Base-by-base conservation (phyloP, 2,329 filamentous ascomycete genomes). In the Penicillium sp. region DNA sequence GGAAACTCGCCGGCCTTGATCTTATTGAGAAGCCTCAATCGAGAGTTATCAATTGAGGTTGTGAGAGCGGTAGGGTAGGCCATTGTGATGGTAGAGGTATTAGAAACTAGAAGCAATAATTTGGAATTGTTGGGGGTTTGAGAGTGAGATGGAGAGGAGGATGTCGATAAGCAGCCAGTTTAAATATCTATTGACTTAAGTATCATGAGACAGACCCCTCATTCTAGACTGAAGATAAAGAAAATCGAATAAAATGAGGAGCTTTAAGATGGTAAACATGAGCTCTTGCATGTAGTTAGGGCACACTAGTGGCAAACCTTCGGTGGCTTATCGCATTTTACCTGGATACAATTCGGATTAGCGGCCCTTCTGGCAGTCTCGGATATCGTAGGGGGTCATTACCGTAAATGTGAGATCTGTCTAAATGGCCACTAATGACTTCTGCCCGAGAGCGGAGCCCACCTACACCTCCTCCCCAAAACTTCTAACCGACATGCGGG, bases 11-110 rank as follows among this genome's bases (percentile, higher is more conserved):
- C 70, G 14, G 69, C 61, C 53, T 66, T 71, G 60, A 80, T 64
- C 37, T 74, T 75, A 55, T 80, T 80, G 56, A 80, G 72, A 3
- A 80, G 64, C 50, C 73, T 69, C 52, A 79, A 62, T 9, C 74
- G 73, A 57, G 76, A 70, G 61, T 80, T 80, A 16, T 73, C 47
- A 42, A 76, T 66, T 16, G 54, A 57, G 13, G 72, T 76, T 11
- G 69, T 66, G 13, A 55, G 68, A 13, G 71, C 57, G 2, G 69
- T 72, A 26, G 69, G 60, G 51, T 72, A 71, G 48, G 53, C 53
- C 48, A 52, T 58, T 39, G 40, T 63, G 29, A 49, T 44, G 11
- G 40, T 55, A 20, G 39, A 18, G 10, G 20, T 31, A 45, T 45
- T 32, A 32, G 26, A 32, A 26, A 24, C 40, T 38, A n/a, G 26